Evolutionary conservation across 2,329 filamentous ascomycete species (phyloP), one percentile per base, ranked within the genome.

Genomic region (Calonectria honghensis): DNA sequence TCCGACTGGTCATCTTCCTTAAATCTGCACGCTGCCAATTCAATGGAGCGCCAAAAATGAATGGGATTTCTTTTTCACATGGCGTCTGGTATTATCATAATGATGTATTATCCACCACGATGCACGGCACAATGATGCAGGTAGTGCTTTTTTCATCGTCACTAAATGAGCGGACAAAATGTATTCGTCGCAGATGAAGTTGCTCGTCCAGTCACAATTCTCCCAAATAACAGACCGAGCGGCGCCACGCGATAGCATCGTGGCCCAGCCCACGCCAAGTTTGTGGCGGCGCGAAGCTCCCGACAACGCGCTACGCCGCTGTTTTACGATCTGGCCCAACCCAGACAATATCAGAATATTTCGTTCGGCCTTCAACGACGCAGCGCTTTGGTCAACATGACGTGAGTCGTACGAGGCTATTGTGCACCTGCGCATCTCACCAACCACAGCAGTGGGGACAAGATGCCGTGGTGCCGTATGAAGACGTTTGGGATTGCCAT

Each of bases 281-380:
- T 39, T 31, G 57, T 63, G 57, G 57, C 57, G 57, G 57, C 37
- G 57, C 57, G 37, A 63, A 63, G 24, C 57, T 63, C 57, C 57
- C 37, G 57, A 18, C 18, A 39, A 41, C 24, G 35, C 16, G 24
- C 57, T 63, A 63, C 14, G 9, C 35, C 13, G 16, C 35, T 24
- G 14, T 18, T 63, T 41, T 0, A 14, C 18, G 14, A 37, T 31
- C 57, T 61, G 24, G 57, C n/a, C 57, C n/a, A 63, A 41, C 57
- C 35, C 45, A 29, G n/a, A 27, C 14, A 10, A 37, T 27, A 37
- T 29, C 57, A 37, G 57, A 63, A n/a, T 20, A 14, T 9, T 14
- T 63, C 27, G 57, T 14, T 63, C 27, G 57, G 37, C 41, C 35
- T 27, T 41, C 13, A 31, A 18, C 57, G 16, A 63, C 7, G 57